These are phyloP conservation scores for Spatholobus suberectus DNA, from an alignment of 306 rosid genomes.

Conservation along the genomic window DNA sequence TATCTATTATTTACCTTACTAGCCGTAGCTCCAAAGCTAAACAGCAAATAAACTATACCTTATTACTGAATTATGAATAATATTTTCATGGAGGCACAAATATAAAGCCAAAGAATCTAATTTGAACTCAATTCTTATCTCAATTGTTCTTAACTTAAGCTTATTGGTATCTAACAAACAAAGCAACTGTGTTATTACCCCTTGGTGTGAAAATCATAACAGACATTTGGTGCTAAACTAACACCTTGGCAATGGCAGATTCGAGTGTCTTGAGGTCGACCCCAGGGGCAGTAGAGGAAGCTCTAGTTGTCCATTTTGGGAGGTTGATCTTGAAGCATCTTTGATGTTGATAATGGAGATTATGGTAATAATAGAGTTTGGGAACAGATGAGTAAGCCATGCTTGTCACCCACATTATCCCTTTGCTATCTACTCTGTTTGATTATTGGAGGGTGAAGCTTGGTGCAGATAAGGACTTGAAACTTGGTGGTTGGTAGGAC, in stretches of 20 bases:
- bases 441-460: constrained; percentile 31
- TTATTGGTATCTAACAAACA: neutral
- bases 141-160: neutral
- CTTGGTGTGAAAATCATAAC: neutral
- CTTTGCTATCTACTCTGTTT: constrained; percentile 17
- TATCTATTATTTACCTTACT: neutral
- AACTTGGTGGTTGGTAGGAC: neutral
- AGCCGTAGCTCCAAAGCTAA: too few species aligned
- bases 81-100: neutral
- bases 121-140: neutral
- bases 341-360: constrained; percentile 13
- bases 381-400: constrained; percentile 42
- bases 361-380: constrained; percentile 34
- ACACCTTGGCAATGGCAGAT: constrained; percentile 82
- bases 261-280: constrained; percentile 76
- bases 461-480: constrained; percentile 28
- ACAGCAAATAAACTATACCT: too few species aligned
- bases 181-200: neutral
- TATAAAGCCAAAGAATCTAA: neutral
- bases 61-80: neutral
- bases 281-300: constrained; percentile 82
- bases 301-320: constrained; percentile 49
- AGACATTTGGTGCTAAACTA: neutral
- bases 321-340: constrained; percentile 43
- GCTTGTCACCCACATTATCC: constrained; percentile 49